phyloP scores from a whole-genome alignment of 2,329 filamentous ascomycete genomes.

The Blastomyces parvus region DNA sequence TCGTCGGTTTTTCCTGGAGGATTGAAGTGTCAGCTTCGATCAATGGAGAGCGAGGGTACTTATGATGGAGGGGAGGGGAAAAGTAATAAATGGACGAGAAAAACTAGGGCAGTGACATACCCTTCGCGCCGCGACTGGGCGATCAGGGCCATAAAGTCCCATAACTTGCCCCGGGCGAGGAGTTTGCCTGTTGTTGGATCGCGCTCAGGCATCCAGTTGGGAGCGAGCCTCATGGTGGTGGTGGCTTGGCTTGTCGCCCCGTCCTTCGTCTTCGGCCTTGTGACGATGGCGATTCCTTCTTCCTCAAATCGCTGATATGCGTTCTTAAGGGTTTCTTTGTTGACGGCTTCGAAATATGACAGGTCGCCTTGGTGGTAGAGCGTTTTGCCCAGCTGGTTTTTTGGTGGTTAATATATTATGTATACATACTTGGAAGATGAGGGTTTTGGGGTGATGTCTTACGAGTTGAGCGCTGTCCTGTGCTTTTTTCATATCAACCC shows the following conservation, averaged over 20 bases:
- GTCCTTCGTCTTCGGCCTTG: slow-evolving; percentile 54
- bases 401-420: neutral
- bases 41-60: neutral
- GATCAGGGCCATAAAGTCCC: slow-evolving; percentile 87
- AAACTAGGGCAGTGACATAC: slow-evolving; percentile 22
- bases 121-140: slow-evolving; percentile 75
- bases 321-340: slow-evolving; percentile 95
- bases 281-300: slow-evolving; percentile 73
- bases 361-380: slow-evolving; percentile 96
- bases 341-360: slow-evolving; percentile 95
- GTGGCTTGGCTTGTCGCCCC: slow-evolving; percentile 23
- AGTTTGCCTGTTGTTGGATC: slow-evolving; percentile 53
- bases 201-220: slow-evolving; percentile 64
- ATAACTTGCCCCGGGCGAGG: slow-evolving; percentile 63
- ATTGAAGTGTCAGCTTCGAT: neutral
- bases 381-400: slow-evolving; percentile 71
- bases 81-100: neutral
- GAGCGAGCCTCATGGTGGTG: slow-evolving; percentile 53
- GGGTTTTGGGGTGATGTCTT: slow-evolving; percentile 26
- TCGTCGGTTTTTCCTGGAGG: slow-evolving; percentile 66
- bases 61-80: neutral
- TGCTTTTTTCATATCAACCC: slow-evolving; percentile 68
- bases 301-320: slow-evolving; percentile 80
- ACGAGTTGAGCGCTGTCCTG: slow-evolving; percentile 75
- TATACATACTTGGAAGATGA: neutral